A percentile compares a stretch with the other conserved stretches of the same genome.
Conservation (phyloP, 495 filamentous ascomycete species). For the Tuber brumale region DNA sequence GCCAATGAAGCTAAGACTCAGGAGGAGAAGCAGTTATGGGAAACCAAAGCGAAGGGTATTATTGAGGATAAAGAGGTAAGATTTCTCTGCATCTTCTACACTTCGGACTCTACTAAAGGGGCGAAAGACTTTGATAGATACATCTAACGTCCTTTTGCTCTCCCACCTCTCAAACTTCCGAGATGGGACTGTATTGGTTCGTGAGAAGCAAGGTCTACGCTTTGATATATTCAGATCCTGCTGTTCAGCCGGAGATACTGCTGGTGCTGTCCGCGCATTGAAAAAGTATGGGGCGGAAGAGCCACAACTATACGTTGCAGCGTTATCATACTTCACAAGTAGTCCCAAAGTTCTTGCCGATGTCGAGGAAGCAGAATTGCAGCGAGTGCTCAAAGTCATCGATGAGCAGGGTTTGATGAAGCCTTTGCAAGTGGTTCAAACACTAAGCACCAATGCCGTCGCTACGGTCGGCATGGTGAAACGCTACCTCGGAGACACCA, state of each 20-base stretch:
- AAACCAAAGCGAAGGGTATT: slow-evolving; percentile 75
- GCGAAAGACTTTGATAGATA: slow-evolving; percentile 70
- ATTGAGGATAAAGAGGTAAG: slow-evolving; percentile 68
- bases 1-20: slow-evolving; percentile 61
- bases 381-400: slow-evolving; percentile 74
- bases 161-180: slow-evolving; percentile 86
- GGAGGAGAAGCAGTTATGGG: slow-evolving; percentile 74
- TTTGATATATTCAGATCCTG: slow-evolving; percentile 97
- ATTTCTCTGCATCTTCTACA: not conserved
- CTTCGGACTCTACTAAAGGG: slow-evolving; percentile 28
- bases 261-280: slow-evolving; percentile 79
- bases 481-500: slow-evolving; percentile 78
- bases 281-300: slow-evolving; percentile 87
- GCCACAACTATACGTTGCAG: slow-evolving; percentile 86
- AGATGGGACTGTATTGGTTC: slow-evolving; percentile 84
- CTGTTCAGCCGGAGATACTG: slow-evolving; percentile 85
- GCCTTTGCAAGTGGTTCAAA: slow-evolving; percentile 92
- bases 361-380: slow-evolving; percentile 74
- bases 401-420: slow-evolving; percentile 89
- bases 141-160: slow-evolving; percentile 84
- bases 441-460: slow-evolving; percentile 73
- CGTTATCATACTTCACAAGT: slow-evolving; percentile 87
- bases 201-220: slow-evolving; percentile 83
- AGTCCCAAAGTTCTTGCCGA: slow-evolving; percentile 73
- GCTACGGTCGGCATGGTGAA: slow-evolving; percentile 97